Evolutionary conservation across 2,329 filamentous ascomycete species (phyloP).

Genomic region (Fonsecaea multimorphosa): DNA sequence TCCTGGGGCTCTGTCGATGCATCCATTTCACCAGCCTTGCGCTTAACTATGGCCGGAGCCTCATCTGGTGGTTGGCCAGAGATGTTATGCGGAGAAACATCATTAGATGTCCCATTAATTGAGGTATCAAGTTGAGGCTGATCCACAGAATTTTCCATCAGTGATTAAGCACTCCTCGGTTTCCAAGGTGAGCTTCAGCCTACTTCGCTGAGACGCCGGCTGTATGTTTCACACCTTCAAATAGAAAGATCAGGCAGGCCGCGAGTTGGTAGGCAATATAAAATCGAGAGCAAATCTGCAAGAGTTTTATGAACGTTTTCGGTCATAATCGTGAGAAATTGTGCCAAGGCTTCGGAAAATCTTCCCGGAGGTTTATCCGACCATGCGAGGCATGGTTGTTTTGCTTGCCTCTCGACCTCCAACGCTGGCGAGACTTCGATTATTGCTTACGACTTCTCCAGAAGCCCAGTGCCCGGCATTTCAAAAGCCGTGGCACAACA

Average conservation of each 20-base stretch:
- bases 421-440: too few species aligned
- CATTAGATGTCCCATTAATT: slow-evolving; percentile 13
- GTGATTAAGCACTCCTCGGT: not conserved
- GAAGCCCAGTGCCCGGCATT: too few species aligned
- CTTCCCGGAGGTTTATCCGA: not conserved
- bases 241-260: not conserved
- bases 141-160: slow-evolving; percentile 20
- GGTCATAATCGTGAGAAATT: not conserved
- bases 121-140: slow-evolving; percentile 7
- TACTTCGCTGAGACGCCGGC: not conserved
- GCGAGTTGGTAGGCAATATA: not conserved
- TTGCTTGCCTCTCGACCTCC: not conserved
- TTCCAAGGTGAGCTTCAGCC: not conserved
- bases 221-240: not conserved
- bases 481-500: not conserved
- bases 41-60: slow-evolving; percentile 58
- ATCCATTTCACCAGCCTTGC: slow-evolving; percentile 58
- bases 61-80: not conserved
- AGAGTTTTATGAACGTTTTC: slow-evolving; percentile 7
- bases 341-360: slow-evolving; percentile 1
- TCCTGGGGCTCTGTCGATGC: slow-evolving; percentile 41
- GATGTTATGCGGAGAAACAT: not conserved
- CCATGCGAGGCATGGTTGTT: not conserved
- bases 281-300: not conserved
- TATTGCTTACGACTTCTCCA: not conserved